Evolutionary conservation across 1,139 yeast species (phyloP).

Genomic region (Candida pseudoviswanathii): DNA sequence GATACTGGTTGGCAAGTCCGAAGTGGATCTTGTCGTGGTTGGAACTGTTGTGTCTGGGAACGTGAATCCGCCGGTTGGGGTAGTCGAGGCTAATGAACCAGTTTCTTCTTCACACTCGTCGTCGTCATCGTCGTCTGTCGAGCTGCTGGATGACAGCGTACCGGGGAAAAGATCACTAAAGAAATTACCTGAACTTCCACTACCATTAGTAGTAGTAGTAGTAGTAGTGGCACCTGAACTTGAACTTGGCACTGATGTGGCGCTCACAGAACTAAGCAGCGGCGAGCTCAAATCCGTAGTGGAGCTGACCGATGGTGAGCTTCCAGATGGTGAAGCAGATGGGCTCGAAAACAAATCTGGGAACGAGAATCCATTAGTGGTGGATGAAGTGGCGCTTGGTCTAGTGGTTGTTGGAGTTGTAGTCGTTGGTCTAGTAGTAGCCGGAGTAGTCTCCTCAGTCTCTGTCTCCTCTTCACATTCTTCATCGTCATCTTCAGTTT

Average conservation of each 20-base stretch:
- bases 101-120: conserved; percentile 14
- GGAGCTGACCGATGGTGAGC: not conserved
- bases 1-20: not conserved
- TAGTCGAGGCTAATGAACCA: conserved; percentile 10
- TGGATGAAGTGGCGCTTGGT: not conserved
- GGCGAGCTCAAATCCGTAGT: too few species aligned
- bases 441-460: conserved; percentile 2
- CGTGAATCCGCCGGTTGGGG: conserved; percentile 9
- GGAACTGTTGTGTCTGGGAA: not conserved
- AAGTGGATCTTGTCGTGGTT: conserved; percentile 1
- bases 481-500: conserved; percentile 3
- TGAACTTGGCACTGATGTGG: not conserved
- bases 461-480: conserved; percentile 8
- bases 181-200: not conserved
- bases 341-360: not conserved
- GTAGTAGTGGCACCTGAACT: not conserved
- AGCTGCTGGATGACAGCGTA: not conserved
- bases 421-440: conserved; percentile 5
- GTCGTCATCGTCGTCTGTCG: conserved; percentile 12
- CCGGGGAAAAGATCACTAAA: not conserved
- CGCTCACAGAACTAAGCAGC: not conserved
- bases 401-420: not conserved
- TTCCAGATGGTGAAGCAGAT: not conserved
- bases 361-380: not conserved
- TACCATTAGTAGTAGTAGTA: not conserved